Evolutionary conservation across 2,329 filamentous ascomycete genomes (phyloP), one percentile per base, ranked within the genome.

Genomic region (Penicillium sclerotiorum): DNA sequence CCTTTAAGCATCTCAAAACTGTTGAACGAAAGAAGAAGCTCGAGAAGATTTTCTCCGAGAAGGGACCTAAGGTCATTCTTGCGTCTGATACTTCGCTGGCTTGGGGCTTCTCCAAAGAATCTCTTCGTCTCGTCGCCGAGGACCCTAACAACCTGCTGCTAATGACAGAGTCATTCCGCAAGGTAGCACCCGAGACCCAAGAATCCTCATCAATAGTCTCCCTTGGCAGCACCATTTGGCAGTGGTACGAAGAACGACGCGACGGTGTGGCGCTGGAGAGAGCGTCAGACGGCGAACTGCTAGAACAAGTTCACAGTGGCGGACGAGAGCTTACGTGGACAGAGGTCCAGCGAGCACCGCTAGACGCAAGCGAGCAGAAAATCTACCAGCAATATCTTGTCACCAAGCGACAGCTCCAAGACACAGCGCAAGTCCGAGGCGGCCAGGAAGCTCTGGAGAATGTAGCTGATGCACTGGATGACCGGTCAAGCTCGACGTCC

Each of bases 351-450:
- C 81, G 84, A 43, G 78, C 85, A 41, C 80, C 86, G 2, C 74
- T 96, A 1, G 85, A 89, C 64, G 85, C 87, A 1, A 85, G 87
- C 33, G 93, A 97, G 61, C 79, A 94, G 11, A 74, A 81, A 12
- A 75, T 91, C 2, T 97, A 99, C 65, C 91, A 97, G 63, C 91
- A 96, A 65, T 96, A 91, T 79, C 80, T 96, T 8, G 90, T 91
- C 0, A 91, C 90, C 4, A 90, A 95, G 69, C 82, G 89, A 23
- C 91, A 96, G 65, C 78, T 96, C 7, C 89, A 96, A 63, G 89
- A 89, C 37, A 92, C 89, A 0, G 77, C 90, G 17, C 88, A 92
- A 62, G 79, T 81, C 5, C 83, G 86, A 47, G 86, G 86, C 49
- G 86, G 85, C 15, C 82, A 85, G 41, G 82, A 84, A 6, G 79